Base-by-base conservation (phyloP, 257 asterid species). In the Handroanthus guayacan region DNA sequence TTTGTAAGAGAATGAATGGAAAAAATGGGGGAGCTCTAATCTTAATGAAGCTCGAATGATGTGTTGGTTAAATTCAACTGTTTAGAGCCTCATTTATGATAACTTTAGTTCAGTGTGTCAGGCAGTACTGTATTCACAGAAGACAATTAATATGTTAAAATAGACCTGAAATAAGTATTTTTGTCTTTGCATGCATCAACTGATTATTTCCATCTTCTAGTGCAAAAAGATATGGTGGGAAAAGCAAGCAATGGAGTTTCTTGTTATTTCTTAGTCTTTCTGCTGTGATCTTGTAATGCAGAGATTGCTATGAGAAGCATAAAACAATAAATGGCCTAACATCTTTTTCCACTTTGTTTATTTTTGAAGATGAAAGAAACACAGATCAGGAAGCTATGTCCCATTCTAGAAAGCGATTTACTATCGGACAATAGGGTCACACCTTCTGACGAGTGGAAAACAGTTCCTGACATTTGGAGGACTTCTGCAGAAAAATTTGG, bases 381-480 rank as follows among this genome's bases (percentile, higher is more conserved):
- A 69, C 89, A 76, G 67, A 81, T 80, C 71, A 86, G 97, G 89
- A 90, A 88, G 85, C 89, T 81, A 80, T 82, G 93, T 51, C 96
- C 97, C 62, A 74, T 88, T 67, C 81, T 92, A 39, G 98, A 94
- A 81, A 82, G 86, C 75, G 83, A 25, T 41, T 66, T 83, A 54
- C 72, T 82, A 52, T 78, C 89, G 16, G 89, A 82, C 54, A 83
- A 84, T 31, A 90, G 72, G 66, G 83, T 20, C 6, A 9, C 83
- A 69, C 78, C 89, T 68, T 83, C 85, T 80, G 78, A 85, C 10
- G 96, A 87, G 66, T 94, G 96, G 96, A 86, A 80, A 83, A 79
- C 89, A 12, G 89, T 94, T 71, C 97, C 98, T 6, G 98, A 94
- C 79, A 94, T 94, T 84, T 94, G 98, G 98, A 84, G 89, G 76